Evolutionary conservation across 257 asterid genomes (phyloP).

Genomic region (Nicotiana obtusifolia): DNA sequence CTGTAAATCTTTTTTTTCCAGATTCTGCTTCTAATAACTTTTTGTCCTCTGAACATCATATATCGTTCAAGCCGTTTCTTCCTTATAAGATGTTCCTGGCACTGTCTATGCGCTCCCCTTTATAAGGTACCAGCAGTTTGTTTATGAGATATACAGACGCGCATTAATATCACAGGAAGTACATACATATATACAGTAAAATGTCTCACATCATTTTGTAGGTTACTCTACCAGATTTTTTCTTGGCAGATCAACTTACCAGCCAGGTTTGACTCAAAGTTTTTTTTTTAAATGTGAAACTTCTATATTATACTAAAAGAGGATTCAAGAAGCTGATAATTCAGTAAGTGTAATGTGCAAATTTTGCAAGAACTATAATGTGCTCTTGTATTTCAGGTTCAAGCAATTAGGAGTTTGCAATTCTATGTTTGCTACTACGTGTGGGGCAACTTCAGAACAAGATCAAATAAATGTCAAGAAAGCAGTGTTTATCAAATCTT

Average conservation of each 20-base stretch:
- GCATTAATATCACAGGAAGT: not conserved
- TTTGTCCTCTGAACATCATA: slow-evolving; percentile 67
- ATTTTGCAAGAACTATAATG: not conserved
- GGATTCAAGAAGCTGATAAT: not conserved
- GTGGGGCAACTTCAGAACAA: slow-evolving; percentile 11
- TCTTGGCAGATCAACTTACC: slow-evolving; percentile 90
- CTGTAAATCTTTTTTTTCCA: slow-evolving; percentile 10
- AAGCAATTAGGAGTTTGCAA: slow-evolving; percentile 54
- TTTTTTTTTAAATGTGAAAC: not conserved
- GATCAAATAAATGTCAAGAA: too few species aligned
- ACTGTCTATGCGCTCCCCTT: slow-evolving; percentile 69
- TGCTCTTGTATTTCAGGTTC: slow-evolving; percentile 44
- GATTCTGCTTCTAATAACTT: slow-evolving; percentile 43
- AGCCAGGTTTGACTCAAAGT: slow-evolving; percentile 56
- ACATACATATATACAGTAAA: not conserved
- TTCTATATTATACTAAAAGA: not conserved
- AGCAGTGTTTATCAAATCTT: too few species aligned
- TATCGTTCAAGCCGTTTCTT: slow-evolving; percentile 74
- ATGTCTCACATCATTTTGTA: slow-evolving; percentile 16
- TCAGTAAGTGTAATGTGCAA: not conserved
- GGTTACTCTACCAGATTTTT: slow-evolving; percentile 72
- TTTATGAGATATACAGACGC: not conserved
- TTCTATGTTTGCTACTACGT: slow-evolving; percentile 60
- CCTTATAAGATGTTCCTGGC: slow-evolving; percentile 56
- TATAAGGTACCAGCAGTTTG: slow-evolving; percentile 49